Percentiles rank a stretch among this genome's conserved stretches.
These are phyloP conservation scores for Pseudomicrostroma phylloplanum DNA, from an alignment of 1,284 basidiomycete genomes.

Conservation along the genomic window DNA sequence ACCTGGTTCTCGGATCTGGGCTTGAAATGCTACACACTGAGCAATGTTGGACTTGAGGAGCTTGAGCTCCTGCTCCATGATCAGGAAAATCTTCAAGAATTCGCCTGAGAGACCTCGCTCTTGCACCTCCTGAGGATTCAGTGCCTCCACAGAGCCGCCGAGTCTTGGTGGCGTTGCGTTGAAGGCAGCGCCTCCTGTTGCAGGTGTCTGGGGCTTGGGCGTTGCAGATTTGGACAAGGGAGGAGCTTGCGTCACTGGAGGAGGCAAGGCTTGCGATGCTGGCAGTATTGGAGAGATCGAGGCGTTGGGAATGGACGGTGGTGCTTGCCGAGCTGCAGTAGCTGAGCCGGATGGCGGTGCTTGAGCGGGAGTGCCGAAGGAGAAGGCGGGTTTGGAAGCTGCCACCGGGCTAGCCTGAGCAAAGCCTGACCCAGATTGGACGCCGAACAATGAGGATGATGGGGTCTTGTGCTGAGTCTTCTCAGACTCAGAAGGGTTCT, in stretches of 20 bases:
- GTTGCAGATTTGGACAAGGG: background rate
- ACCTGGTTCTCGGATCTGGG: conserved; percentile 34
- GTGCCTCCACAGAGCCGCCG: conserved; percentile 9
- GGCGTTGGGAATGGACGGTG: conserved; percentile 9
- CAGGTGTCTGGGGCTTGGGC: background rate
- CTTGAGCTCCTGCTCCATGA: conserved; percentile 51
- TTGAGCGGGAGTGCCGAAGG: background rate
- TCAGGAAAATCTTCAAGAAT: conserved; percentile 47
- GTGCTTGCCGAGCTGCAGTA: no score
- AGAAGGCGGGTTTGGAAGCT: background rate
- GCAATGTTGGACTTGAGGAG: conserved; percentile 26
- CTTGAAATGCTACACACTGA: conserved; percentile 44
- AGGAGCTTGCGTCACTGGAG: background rate
- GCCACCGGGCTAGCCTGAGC: background rate
- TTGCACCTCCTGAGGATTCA: conserved; percentile 22
- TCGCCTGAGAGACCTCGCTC: conserved; percentile 42
- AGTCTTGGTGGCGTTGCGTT: conserved; percentile 21
- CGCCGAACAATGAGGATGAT: no score
- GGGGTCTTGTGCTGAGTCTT: no score
- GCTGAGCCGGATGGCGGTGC: no score
- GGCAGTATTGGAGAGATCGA: background rate
- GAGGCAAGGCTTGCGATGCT: conserved; percentile 4
- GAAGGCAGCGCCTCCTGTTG: background rate
- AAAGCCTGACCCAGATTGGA: no score
- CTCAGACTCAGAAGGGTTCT: no score